Base-by-base conservation (phyloP, 208 protist genomes). In the Leptomonas pyrrhocoris region DNA sequence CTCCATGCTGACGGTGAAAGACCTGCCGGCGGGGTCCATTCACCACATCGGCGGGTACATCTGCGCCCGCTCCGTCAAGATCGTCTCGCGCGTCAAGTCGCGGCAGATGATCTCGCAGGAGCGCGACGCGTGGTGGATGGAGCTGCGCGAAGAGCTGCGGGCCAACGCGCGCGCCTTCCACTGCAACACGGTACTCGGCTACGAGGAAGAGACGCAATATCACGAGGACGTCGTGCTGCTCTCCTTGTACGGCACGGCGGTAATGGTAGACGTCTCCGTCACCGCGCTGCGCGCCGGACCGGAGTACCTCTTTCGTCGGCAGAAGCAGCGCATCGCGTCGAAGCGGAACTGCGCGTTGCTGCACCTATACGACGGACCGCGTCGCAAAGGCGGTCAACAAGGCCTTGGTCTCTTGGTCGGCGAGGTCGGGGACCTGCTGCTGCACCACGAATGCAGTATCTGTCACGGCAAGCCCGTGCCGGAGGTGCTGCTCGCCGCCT, bases 101-200 rank as follows among this genome's bases (percentile, higher is more conserved):
- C 87, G 88, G 51, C 84, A 88, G 67, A 80, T 90, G 46, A 90
- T 98, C 38, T 88, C 86, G 34, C 91, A 96, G 67, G 89, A 97
- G 67, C 85, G 90, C 31, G 94, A 98, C 60, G 82, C 83, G 62
- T 98, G 94, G 93, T 98, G 94, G 93, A 94, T 94, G 85, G 92
- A 98, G 76, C 71, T 98, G 71, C 85, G 94, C 30, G 85, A 97
- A 68, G 92, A 98, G 77, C 85, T 98, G 16, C 85, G 85, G 30
- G 83, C 88, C 25, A 96, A 98, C 74, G 91, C 92, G 21, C 83
- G 88, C 38, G 84, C 86, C 19, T 92, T 98, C 55, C 80, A 94
- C 76, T 98, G 94, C 75, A 95, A 96, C 67, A 90, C 87, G 2
- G 86, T 98, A 34, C 69, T 98, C 7, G 92, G 91, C 49, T 98